Evolutionary conservation across 768 basidiomycete species (phyloP).

Genomic region (Daedaleopsis sinensis): DNA sequence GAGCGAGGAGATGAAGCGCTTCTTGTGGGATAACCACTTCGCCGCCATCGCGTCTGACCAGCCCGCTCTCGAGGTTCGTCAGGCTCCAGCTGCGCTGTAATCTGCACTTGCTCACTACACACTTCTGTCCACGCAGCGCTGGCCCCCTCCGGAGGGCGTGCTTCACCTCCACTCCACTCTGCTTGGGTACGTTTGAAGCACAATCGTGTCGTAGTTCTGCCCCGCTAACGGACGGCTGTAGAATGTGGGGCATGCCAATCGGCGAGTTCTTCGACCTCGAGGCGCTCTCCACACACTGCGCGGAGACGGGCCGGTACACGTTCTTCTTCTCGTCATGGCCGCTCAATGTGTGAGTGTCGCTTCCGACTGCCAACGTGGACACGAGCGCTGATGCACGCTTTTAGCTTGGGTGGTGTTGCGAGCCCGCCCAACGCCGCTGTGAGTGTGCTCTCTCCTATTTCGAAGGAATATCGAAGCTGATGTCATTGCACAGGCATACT

Average conservation of each 20-base stretch:
- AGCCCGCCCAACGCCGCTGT: constrained; percentile 76
- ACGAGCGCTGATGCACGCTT: background rate
- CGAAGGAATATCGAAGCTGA: background rate
- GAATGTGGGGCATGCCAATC: constrained; percentile 78
- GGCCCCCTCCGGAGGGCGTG: constrained; percentile 51
- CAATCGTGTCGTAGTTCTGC: background rate
- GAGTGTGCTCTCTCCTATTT: constrained; percentile 28
- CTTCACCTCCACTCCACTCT: constrained; percentile 27
- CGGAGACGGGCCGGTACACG: constrained; percentile 61
- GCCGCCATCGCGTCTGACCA: constrained; percentile 71
- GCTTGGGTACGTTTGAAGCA: constrained; percentile 6
- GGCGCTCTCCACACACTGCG: constrained; percentile 56
- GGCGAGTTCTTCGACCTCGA: constrained; percentile 79
- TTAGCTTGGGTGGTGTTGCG: constrained; percentile 66
- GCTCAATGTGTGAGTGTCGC: constrained; percentile 58
- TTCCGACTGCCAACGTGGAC: too few relatives aligned
- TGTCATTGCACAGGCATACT: constrained; percentile 25
- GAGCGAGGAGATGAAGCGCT: constrained; percentile 69
- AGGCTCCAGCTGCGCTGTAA: background rate
- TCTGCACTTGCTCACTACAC: too few relatives aligned
- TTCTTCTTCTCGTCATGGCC: constrained; percentile 83
- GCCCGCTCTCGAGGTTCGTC: constrained; percentile 59
- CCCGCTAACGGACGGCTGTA: constrained; percentile 24
- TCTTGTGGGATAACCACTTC: constrained; percentile 80
- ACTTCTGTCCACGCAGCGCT: constrained; percentile 44